Base-by-base conservation (phyloP, 352 stramenopile species). In the Phytophthora aleatoria region DNA sequence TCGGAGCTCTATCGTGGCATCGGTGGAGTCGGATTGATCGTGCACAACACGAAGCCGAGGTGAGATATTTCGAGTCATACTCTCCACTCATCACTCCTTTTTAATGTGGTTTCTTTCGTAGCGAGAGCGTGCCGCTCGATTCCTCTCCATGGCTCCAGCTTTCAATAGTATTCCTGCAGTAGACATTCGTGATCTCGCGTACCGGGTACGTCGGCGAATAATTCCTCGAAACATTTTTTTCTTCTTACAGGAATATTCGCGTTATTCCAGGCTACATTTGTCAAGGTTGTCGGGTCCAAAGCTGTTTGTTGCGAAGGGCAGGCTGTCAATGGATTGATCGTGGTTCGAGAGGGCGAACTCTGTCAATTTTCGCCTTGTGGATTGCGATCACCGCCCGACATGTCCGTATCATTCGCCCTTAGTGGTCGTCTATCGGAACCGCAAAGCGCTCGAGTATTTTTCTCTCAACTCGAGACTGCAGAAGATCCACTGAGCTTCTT, bases 281-380 rank as follows among this genome's bases (percentile, higher is more conserved):
- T 64, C 26, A 90, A 87, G 61, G 64, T 83, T 2, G 53, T 86
- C 3, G 81, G 81, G 0, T 77, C 79, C 8, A 82, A 81, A 51
- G 79, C 76, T 10, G 41, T 90, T 24, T 89, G 75, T 43, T 79
- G 70, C 4, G 79, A 88, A 58, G 81, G 76, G 0, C 81, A 90
- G 41, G 60, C 64, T 50, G 69, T 90, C 12, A 76, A 87, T 50
- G 81, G 81, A 0, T 56, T 90, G 27, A 39, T 89, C 11, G 53
- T 90, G 20, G 77, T 89, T 38, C 70, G 67, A 4, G 66, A 87
- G 20, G 81, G 81, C 5, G 63, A 85, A 33, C 55, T 86, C 3
- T 90, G 73, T 28, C 70, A 85, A 38, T 61, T 90, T 26, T 62
- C 64, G 0, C 77, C 81, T 9, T 84, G 75, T 9, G 54, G 62